These are phyloP conservation scores for Phanerochaete carnosa DNA, from an alignment of 768 basidiomycete species.

Conservation along the genomic window DNA sequence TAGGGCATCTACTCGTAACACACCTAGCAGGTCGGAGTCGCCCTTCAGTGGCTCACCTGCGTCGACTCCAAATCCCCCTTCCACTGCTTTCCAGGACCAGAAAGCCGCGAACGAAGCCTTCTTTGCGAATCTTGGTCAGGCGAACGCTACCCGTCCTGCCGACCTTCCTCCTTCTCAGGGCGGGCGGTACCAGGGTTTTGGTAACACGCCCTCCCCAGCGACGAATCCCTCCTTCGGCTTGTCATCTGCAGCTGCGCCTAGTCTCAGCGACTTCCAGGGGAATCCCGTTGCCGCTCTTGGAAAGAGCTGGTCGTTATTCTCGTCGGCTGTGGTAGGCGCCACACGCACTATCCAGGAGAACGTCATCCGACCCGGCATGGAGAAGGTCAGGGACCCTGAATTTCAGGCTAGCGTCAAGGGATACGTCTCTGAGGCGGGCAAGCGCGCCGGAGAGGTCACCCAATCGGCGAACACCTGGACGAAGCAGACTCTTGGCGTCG, in stretches of 20 bases:
- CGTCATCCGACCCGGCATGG: conserved; percentile 88
- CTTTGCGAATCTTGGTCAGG: conserved; percentile 78
- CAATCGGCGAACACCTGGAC: conserved; percentile 74
- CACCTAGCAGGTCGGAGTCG: conserved; percentile 47
- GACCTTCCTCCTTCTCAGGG: conserved; percentile 92
- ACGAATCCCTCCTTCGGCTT: conserved; percentile 67
- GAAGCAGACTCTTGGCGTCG: conserved; percentile 74
- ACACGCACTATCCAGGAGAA: conserved; percentile 76
- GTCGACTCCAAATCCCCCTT: conserved; percentile 41
- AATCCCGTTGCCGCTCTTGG: conserved; percentile 82
- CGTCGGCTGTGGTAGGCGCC: conserved; percentile 78
- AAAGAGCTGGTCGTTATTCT: conserved; percentile 97
- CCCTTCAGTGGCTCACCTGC: conserved; percentile 39
- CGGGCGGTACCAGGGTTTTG: conserved; percentile 91
- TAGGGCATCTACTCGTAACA: conserved; percentile 61
- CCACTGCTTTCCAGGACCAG: conserved; percentile 43
- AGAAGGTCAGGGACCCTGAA: conserved; percentile 75
- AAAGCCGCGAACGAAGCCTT: conserved; percentile 84
- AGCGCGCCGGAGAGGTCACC: conserved; percentile 59
- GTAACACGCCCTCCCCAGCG: conserved; percentile 71
- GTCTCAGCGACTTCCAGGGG: conserved; percentile 76
- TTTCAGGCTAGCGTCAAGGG: conserved; percentile 73
- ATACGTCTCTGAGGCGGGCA: conserved; percentile 68
- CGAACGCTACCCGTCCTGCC: conserved; percentile 74
- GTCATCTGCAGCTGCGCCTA: conserved; percentile 79